phyloP scores from a whole-genome alignment of 306 rosid species.

The Medicago ruthenica region DNA sequence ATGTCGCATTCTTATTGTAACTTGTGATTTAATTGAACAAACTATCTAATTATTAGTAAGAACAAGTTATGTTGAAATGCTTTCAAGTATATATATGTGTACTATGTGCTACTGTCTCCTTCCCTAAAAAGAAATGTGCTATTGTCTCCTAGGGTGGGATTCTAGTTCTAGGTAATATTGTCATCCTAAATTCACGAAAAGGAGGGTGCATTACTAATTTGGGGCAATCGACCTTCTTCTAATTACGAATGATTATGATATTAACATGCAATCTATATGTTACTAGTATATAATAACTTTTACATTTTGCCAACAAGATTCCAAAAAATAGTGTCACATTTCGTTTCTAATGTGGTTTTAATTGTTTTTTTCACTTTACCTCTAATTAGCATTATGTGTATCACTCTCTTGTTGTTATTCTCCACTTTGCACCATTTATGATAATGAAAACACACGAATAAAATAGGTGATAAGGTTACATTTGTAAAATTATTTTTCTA shows the following conservation, averaged over 20 bases:
- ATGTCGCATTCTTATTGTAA: constrained; percentile 31
- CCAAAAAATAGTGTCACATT: too few relatives aligned
- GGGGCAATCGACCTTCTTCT: neutral
- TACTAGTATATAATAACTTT: too few relatives aligned
- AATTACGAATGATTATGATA: neutral
- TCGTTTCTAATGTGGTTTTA: too few relatives aligned
- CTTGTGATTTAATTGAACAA: constrained; percentile 33
- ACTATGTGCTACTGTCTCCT: constrained; percentile 6
- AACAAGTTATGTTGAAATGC: constrained; percentile 14
- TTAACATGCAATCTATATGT: neutral
- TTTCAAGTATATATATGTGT: constrained; percentile 36
- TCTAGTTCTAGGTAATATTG: neutral
- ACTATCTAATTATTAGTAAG: constrained; percentile 3
- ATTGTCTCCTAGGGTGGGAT: constrained; percentile 39
- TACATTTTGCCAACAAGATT: too few relatives aligned
- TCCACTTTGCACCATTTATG: too few relatives aligned
- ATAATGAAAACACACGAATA: too few relatives aligned
- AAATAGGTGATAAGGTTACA: too few relatives aligned
- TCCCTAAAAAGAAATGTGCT: neutral
- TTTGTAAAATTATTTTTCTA: too few relatives aligned
- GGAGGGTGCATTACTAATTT: neutral
- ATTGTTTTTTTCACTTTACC: too few relatives aligned
- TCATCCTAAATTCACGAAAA: too few relatives aligned
- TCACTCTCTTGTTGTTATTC: too few relatives aligned
- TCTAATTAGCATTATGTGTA: too few relatives aligned